Evolutionary conservation across 495 filamentous ascomycete genomes (phyloP), one percentile per base, ranked within the genome.

Genomic region (Schizothecium vesticola): DNA sequence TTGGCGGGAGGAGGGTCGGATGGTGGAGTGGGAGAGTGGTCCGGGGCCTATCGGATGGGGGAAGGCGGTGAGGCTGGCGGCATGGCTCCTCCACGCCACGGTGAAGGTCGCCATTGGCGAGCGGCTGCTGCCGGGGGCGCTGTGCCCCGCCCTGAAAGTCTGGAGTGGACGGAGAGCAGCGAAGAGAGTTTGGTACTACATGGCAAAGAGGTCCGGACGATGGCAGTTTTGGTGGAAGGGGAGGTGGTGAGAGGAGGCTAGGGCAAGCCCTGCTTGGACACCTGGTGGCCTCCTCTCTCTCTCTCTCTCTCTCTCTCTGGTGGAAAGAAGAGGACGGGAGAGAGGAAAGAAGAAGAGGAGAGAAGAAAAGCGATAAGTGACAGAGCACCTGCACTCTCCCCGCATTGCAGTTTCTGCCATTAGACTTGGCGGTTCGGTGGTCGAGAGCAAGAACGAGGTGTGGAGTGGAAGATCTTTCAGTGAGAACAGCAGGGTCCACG

Each of bases 1-100:
- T 36, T 68, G 64, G 70, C 56, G 43, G 31, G 43, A 51, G 16
- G 29, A 26, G 33, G 61, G 61, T 13, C 61, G 61, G 31, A 24
- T 67, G 59, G 71, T 70, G 71, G 72, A 71, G 70, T 64, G n/a
- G n/a, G n/a, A n/a, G n/a, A n/a, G n/a, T 59, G 70, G 69, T 7
- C 55, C 23, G 59, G 16, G 61, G 65, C 75, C 74, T 76, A 76
- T 78, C 76, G 73, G 76, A 72, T 70, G 61, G 60, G 55, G 65
- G 69, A 67, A 72, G 65, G 64, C 73, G 70, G 74, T 75, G 74
- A 78, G 76, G 74, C 73, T 71, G 69, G 72, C 73, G 76, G 69
- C 74, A 75, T 69, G 56, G 66, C 12, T 5, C 13, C 24, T 13
- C 23, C 11, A 16, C 28, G 58, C 23, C 58, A 71, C 71, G 71